Evolutionary conservation across 179 eudicot species (phyloP).

Genomic region (Corrigiola litoralis): DNA sequence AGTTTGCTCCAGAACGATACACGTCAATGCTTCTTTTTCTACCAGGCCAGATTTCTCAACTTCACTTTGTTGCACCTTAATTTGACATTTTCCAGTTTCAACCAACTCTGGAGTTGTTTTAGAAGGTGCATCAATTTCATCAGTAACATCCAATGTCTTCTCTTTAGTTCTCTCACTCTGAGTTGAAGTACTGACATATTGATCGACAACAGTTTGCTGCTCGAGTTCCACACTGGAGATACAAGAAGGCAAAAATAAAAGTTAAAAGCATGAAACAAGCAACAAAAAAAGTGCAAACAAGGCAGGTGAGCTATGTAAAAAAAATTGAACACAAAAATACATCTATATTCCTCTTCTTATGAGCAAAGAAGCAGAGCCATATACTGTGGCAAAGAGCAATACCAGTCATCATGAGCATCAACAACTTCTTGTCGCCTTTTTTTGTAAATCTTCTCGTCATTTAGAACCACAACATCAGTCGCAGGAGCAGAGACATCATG

Average conservation of each 20-base stretch:
- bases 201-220: conserved; percentile 29
- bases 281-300: background rate
- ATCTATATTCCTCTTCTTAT: background rate
- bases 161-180: conserved; percentile 22
- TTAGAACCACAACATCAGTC: conserved; percentile 36
- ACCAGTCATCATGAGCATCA: conserved; percentile 31
- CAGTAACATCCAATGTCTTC: conserved; percentile 3
- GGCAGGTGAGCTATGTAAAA: background rate
- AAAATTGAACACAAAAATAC: background rate
- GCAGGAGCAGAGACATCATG: conserved; percentile 11
- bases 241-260: background rate
- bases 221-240: conserved; percentile 30
- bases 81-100: conserved; percentile 11
- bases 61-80: conserved; percentile 12
- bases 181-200: conserved; percentile 26
- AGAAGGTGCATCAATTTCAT: conserved; percentile 6
- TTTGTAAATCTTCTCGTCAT: conserved; percentile 42
- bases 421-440: conserved; percentile 52
- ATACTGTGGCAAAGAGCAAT: conserved; percentile 5
- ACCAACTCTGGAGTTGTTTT: background rate
- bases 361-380: background rate
- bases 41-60: conserved; percentile 15
- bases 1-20: conserved; percentile 23
- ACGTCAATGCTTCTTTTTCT: conserved; percentile 13
- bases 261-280: background rate